Evolutionary conservation across 2,329 filamentous ascomycete genomes (phyloP).

Genomic region (Colletotrichum orchidophilum): DNA sequence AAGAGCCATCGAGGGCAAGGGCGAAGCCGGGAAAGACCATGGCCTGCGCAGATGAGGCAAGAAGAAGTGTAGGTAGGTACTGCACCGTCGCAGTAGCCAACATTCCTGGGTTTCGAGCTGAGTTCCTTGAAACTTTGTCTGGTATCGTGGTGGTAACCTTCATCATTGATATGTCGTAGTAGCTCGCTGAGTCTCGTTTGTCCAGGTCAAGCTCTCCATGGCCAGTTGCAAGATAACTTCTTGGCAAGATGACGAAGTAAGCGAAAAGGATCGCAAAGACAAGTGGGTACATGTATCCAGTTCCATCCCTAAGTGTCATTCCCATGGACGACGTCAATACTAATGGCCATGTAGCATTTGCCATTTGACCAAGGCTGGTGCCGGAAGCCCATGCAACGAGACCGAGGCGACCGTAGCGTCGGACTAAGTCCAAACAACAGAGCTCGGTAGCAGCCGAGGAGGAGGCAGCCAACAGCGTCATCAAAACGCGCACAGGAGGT

Average conservation of each 20-base stretch:
- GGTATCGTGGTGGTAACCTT: neutral
- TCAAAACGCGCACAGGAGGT: constrained; percentile 41
- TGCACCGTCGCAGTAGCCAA: constrained; percentile 30
- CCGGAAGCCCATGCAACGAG: constrained; percentile 47
- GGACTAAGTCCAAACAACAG: constrained; percentile 41
- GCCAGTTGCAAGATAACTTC: constrained; percentile 33
- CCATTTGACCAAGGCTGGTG: constrained; percentile 40
- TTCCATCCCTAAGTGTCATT: constrained; percentile 39
- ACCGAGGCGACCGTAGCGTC: constrained; percentile 41
- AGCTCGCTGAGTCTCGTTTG: constrained; percentile 21
- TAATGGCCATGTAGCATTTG: constrained; percentile 42
- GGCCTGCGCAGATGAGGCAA: constrained; percentile 37
- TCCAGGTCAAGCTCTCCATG: constrained; percentile 36
- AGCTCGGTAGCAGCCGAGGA: constrained; percentile 44
- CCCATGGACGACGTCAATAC: constrained; percentile 40
- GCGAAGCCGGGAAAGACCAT: constrained; percentile 39
- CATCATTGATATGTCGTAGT: neutral
- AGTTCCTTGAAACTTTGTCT: constrained; percentile 5
- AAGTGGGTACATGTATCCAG: constrained; percentile 40
- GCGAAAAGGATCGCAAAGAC: constrained; percentile 39
- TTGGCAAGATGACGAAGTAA: constrained; percentile 42
- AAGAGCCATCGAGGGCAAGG: constrained; percentile 38
- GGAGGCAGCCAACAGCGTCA: constrained; percentile 40
- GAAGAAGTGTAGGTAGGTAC: constrained; percentile 38
- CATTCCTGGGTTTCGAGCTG: constrained; percentile 30